Conservation (phyloP, 2,329 filamentous ascomycete genomes). For the Arthroderma sp. region DNA sequence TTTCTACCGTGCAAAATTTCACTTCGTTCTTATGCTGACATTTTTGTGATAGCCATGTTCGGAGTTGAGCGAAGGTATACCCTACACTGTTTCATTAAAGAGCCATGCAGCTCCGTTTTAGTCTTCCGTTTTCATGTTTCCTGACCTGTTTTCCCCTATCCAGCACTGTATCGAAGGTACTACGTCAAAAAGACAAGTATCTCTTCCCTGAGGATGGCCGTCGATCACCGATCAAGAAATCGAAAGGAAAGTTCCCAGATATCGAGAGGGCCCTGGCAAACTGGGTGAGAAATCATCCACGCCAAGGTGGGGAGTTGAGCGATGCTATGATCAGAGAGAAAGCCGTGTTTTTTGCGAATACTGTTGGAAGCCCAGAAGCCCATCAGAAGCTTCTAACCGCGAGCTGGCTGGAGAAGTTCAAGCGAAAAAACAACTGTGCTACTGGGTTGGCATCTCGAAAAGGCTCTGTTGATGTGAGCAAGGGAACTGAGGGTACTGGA, state of each 20-base stretch:
- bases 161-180: constrained; percentile 96
- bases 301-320: constrained; percentile 58
- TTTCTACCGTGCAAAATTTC: neutral
- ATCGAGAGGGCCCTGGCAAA: constrained; percentile 82
- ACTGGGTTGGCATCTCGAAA: constrained; percentile 42
- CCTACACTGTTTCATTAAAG: constrained; percentile 4
- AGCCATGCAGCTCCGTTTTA: neutral
- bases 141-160: constrained; percentile 9
- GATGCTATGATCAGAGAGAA: constrained; percentile 78
- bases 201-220: constrained; percentile 67
- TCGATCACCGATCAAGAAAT: constrained; percentile 65
- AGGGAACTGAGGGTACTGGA: constrained; percentile 54
- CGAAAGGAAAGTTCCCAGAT: constrained; percentile 76
- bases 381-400: constrained; percentile 58
- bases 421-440: constrained; percentile 61
- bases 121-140: constrained; percentile 7
- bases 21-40: constrained; percentile 2
- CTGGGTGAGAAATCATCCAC: constrained; percentile 72
- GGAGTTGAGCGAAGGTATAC: constrained; percentile 91
- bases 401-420: constrained; percentile 89
- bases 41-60: constrained; percentile 52
- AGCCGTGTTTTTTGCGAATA: constrained; percentile 65
- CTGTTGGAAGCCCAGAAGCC: constrained; percentile 57
- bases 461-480: constrained; percentile 39
- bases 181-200: constrained; percentile 91